Percentiles rank a stretch among this genome's conserved stretches.
These are phyloP conservation scores for Aspergillus caelatus DNA, from an alignment of 2,329 filamentous ascomycete genomes.

Conservation along the genomic window DNA sequence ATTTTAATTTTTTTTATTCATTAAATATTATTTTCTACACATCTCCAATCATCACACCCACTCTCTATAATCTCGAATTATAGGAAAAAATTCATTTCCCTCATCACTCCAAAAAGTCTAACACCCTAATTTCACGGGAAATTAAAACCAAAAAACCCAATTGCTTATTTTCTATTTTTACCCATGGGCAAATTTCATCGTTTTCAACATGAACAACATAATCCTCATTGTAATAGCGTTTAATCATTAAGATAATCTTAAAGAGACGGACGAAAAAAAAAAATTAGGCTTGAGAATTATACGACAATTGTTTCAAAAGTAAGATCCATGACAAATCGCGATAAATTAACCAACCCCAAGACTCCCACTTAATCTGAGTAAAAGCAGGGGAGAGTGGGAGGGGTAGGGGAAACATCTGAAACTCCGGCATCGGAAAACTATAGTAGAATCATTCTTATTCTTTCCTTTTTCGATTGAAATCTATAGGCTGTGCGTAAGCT, in stretches of 20 bases:
- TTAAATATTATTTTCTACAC: conserved; percentile 7
- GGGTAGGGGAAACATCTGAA: conserved; percentile 17
- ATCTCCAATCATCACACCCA: conserved; percentile 1
- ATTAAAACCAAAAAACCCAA: conserved; percentile 13
- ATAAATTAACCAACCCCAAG: not conserved
- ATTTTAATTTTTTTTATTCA: conserved; percentile 11
- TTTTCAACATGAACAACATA: not conserved
- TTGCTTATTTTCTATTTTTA: conserved; percentile 21
- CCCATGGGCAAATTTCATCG: conserved; percentile 3
- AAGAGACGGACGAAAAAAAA: not conserved
- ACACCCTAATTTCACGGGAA: not conserved
- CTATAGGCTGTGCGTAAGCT: conserved; percentile 17
- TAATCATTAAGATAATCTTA: not conserved
- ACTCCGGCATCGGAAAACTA: conserved; percentile 24
- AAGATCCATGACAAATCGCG: not conserved
- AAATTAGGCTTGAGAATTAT: not conserved
- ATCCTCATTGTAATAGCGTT: not conserved
- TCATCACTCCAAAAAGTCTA: not conserved
- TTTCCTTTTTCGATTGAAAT: not conserved
- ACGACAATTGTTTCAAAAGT: not conserved
- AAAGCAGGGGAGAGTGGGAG: conserved; percentile 13
- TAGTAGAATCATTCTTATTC: conserved; percentile 4
- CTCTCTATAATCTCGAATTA: conserved; percentile 6
- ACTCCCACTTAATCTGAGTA: not conserved
- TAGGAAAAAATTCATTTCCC: not conserved